These are phyloP conservation scores for Fusarium brachygibbosum DNA, from an alignment of 2,329 filamentous ascomycete genomes.

Conservation along the genomic window DNA sequence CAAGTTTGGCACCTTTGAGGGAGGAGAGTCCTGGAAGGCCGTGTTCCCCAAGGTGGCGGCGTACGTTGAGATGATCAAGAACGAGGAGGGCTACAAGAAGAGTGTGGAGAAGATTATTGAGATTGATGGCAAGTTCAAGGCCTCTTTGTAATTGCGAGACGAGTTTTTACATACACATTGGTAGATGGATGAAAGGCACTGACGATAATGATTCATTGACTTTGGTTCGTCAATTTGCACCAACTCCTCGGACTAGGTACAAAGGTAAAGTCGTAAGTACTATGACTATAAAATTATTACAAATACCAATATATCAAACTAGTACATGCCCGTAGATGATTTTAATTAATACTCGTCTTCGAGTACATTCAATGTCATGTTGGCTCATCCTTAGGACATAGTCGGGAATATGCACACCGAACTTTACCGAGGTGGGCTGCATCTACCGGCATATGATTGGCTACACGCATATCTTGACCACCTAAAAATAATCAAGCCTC, in stretches of 20 bases:
- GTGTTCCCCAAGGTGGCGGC: constrained; percentile 61
- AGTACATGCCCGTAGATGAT: too few relatives aligned
- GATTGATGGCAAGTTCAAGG: constrained; percentile 59
- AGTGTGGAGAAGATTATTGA: constrained; percentile 64
- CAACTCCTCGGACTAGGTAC: neutral
- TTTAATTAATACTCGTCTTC: neutral
- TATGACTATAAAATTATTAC: too few relatives aligned
- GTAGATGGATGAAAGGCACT: neutral
- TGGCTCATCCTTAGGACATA: neutral
- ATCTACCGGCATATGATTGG: constrained; percentile 36
- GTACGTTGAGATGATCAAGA: constrained; percentile 62
- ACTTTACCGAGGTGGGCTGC: constrained; percentile 32
- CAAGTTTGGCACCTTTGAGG: constrained; percentile 59
- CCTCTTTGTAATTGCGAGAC: constrained; percentile 18
- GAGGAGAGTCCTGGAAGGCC: constrained; percentile 55
- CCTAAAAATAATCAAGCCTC: constrained; percentile 44
- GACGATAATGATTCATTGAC: neutral
- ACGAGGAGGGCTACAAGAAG: constrained; percentile 62
- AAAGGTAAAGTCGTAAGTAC: neutral
- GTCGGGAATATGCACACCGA: constrained; percentile 27
- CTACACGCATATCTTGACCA: constrained; percentile 26
- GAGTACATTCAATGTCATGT: neutral
- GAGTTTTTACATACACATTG: neutral
- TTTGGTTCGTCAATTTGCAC: neutral
- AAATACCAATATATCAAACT: too few relatives aligned